Evolutionary conservation across 345 rosid genomes (phyloP).

Genomic region (Dipteronia sinensis): DNA sequence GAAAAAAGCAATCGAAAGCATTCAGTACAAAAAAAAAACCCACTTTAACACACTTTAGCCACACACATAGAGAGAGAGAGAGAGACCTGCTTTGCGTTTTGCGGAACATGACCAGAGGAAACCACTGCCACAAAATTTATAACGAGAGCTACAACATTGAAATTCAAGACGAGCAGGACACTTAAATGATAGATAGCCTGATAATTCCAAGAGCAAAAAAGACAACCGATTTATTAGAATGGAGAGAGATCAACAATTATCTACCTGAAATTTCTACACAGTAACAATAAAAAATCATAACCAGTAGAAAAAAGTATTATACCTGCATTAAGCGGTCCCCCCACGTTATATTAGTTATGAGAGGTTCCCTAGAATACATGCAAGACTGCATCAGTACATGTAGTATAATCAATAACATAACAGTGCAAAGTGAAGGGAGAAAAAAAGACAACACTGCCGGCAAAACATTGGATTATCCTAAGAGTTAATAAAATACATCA

Average conservation of each 20-base stretch:
- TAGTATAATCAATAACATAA: too few relatives aligned
- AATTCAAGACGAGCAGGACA: conserved; percentile 76
- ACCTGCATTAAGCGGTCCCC: conserved; percentile 92
- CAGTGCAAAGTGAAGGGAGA: not conserved
- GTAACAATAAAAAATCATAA: not conserved
- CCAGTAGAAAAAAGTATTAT: not conserved
- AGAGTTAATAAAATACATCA: not conserved
- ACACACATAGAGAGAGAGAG: too few relatives aligned
- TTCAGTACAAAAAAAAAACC: too few relatives aligned
- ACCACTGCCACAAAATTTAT: conserved; percentile 91
- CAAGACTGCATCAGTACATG: conserved; percentile 27
- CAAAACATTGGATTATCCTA: not conserved
- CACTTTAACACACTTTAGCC: not conserved
- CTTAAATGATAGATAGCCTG: conserved; percentile 87
- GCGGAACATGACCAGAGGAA: conserved; percentile 90
- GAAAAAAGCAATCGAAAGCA: not conserved
- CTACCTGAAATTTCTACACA: not conserved
- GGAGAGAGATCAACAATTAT: not conserved
- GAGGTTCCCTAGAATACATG: conserved; percentile 75
- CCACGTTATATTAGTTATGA: conserved; percentile 93
- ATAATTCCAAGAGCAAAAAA: conserved; percentile 9
- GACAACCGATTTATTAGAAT: not conserved
- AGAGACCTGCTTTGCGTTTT: conserved; percentile 85
- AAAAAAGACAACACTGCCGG: not conserved
- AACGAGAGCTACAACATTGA: conserved; percentile 75